These are phyloP conservation scores for Rhododendron simsii DNA, from an alignment of 148 eudicot species.

Conservation along the genomic window DNA sequence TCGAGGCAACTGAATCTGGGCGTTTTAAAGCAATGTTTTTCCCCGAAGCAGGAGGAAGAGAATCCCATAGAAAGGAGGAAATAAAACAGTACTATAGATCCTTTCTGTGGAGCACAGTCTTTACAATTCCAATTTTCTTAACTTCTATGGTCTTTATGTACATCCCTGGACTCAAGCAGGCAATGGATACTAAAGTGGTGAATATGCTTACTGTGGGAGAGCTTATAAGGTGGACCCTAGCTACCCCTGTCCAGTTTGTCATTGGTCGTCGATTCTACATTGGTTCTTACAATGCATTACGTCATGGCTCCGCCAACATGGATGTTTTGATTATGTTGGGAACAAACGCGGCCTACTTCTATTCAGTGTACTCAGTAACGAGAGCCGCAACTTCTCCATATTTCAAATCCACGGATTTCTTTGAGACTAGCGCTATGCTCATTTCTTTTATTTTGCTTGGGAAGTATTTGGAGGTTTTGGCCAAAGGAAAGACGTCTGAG, in stretches of 20 bases:
- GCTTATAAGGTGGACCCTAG: slow-evolving; percentile 69
- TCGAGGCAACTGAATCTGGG: slow-evolving; percentile 58
- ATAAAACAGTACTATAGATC: slow-evolving; percentile 52
- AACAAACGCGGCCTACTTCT: slow-evolving; percentile 93
- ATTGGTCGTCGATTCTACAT: slow-evolving; percentile 75
- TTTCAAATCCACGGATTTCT: slow-evolving; percentile 77
- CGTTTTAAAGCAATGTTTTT: slow-evolving; percentile 61
- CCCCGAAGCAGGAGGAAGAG: slow-evolving; percentile 64
- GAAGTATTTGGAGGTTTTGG: slow-evolving; percentile 86
- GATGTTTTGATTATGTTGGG: slow-evolving; percentile 96
- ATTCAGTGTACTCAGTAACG: slow-evolving; percentile 69
- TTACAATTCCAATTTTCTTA: slow-evolving; percentile 78
- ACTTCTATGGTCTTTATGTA: slow-evolving; percentile 93
- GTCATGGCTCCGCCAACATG: slow-evolving; percentile 91
- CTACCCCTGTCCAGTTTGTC: slow-evolving; percentile 94
- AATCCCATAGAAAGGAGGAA: slow-evolving; percentile 53
- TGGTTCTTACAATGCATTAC: slow-evolving; percentile 77
- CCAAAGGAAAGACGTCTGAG: slow-evolving; percentile 93
- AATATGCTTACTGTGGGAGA: slow-evolving; percentile 75
- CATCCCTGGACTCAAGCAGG: slow-evolving; percentile 62
- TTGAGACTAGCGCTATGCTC: slow-evolving; percentile 92
- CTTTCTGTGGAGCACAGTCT: slow-evolving; percentile 81
- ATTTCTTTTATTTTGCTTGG: slow-evolving; percentile 92
- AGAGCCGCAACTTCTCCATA: slow-evolving; percentile 68
- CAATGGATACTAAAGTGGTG: slow-evolving; percentile 53